Base-by-base conservation (phyloP, 495 filamentous ascomycete genomes). In the Penicillium goetzii region DNA sequence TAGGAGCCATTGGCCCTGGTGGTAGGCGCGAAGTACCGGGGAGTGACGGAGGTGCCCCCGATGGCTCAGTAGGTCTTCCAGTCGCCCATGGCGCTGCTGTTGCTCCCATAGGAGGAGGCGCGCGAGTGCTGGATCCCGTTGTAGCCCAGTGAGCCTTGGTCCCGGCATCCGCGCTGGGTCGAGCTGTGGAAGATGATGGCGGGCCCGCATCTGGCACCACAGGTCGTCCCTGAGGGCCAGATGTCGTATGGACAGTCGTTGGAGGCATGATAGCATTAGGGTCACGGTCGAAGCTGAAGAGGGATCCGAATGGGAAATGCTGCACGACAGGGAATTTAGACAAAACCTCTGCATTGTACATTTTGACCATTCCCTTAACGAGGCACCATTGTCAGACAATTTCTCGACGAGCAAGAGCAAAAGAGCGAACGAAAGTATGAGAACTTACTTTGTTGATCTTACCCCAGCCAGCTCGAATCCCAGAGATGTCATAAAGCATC, bases 401-500 rank as follows among this genome's bases (percentile, higher is more conserved):
- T 36, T 4, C 36, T 11, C 9, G 3, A 50, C 23, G 43, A 23
- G 19, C 58, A 30, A 52, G 6, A 52, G 10, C 12, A 25, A 17
- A 28, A 9, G 3, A 45, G 21, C 51, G 38, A n/a, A 45, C 26
- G 6, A 10, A 7, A 23, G 10, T 17, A 25, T 25, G 26, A 60
- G 1, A 25, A 21, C 72, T 60, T 72, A 90, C 90, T 85, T 97
- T 98, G 74, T 98, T 98, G 65, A 99, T 96, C 79, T 99, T 99
- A 28, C 88, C 95, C 95, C 95, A 99, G 34, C 95, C 96, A 58
- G 89, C 85, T 60, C 83, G 86, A 60, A 99, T 87, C 19, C 95
- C 95, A 5, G 90, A 94, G 34, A 99, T 93, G 76, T 99, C 96
- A 71, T 88, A 99, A 19, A 99, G 81, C 71, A 96, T 93, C 2